These are phyloP conservation scores for Staphylotrichum tortipilum DNA, from an alignment of 495 filamentous ascomycete genomes.

Conservation along the genomic window DNA sequence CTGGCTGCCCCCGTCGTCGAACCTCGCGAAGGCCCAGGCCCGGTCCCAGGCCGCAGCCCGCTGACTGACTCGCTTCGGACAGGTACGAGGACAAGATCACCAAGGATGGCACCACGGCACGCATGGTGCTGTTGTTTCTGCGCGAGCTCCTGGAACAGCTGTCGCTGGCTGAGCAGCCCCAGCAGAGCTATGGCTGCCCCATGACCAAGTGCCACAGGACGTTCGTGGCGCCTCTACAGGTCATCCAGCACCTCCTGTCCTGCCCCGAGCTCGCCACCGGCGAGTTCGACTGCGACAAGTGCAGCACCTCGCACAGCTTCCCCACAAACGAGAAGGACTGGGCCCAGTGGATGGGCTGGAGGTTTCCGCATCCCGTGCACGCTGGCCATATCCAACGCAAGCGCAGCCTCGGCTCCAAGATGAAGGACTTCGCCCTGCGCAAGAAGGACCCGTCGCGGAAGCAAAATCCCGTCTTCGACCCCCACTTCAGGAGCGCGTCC, in stretches of 20 bases:
- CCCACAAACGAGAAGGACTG: slow-evolving; percentile 32
- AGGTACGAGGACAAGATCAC: slow-evolving; percentile 29
- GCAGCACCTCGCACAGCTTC: slow-evolving; percentile 23
- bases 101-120: slow-evolving; percentile 23
- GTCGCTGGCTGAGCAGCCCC: not conserved
- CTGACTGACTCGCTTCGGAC: slow-evolving; percentile 6
- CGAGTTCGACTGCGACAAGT: slow-evolving; percentile 29
- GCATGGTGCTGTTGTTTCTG: slow-evolving; percentile 28
- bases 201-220: slow-evolving; percentile 24
- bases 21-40: not conserved
- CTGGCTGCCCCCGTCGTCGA: not conserved
- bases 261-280: slow-evolving; percentile 24
- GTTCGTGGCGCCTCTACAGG: slow-evolving; percentile 18
- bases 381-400: slow-evolving; percentile 17
- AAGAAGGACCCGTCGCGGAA: slow-evolving; percentile 19
- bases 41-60: not conserved
- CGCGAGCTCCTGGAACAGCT: slow-evolving; percentile 27
- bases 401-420: slow-evolving; percentile 26
- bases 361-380: slow-evolving; percentile 7
- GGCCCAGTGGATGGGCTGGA: slow-evolving; percentile 25
- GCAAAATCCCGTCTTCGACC: slow-evolving; percentile 2
- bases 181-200: slow-evolving; percentile 23
- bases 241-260: slow-evolving; percentile 26
- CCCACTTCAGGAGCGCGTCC: slow-evolving; percentile 8
- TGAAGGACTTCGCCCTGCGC: slow-evolving; percentile 21